Conservation (phyloP, 2,329 filamentous ascomycete species). For the Aspergillus pseudoterreus region DNA sequence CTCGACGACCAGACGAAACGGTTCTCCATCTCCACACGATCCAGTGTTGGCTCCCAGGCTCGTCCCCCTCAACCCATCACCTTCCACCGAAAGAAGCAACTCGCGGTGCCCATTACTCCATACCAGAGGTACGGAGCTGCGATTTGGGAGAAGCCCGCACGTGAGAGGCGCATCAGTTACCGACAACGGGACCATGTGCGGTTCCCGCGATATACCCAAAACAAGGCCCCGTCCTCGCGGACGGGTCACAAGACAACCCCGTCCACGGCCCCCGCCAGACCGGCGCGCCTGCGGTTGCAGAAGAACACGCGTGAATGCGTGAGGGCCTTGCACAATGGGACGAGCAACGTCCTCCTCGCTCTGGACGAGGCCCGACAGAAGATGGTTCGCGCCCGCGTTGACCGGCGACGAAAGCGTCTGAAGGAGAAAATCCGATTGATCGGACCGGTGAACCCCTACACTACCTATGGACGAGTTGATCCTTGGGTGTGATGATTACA, state of each 20-base stretch:
- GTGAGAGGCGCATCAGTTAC: conserved; percentile 20
- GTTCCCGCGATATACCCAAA: conserved; percentile 14
- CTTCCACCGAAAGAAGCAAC: conserved; percentile 18
- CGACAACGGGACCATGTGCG: conserved; percentile 17
- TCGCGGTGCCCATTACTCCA: conserved; percentile 31
- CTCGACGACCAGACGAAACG: conserved; percentile 4
- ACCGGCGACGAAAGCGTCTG: conserved; percentile 34
- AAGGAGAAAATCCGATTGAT: conserved; percentile 41
- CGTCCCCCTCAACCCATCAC: conserved; percentile 4
- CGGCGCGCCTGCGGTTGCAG: conserved; percentile 19
- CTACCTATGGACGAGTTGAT: conserved; percentile 19
- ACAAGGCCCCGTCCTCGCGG: conserved; percentile 2
- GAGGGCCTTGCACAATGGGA: conserved; percentile 23
- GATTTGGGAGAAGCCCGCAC: conserved; percentile 31
- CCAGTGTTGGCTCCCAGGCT: conserved; percentile 10
- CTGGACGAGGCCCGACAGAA: conserved; percentile 33
- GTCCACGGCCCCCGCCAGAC: conserved; percentile 12
- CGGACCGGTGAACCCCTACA: conserved; percentile 33
- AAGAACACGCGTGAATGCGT: conserved; percentile 24
- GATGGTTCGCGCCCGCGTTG: conserved; percentile 29
- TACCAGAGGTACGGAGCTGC: conserved; percentile 37
- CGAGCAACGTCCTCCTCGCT: conserved; percentile 22
- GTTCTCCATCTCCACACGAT: conserved; percentile 13
- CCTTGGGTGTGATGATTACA: conserved; percentile 25
- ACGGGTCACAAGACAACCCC: conserved; percentile 10